Conservation (phyloP, 441 rosid species). For the Pelargonium hybrid region DNA sequence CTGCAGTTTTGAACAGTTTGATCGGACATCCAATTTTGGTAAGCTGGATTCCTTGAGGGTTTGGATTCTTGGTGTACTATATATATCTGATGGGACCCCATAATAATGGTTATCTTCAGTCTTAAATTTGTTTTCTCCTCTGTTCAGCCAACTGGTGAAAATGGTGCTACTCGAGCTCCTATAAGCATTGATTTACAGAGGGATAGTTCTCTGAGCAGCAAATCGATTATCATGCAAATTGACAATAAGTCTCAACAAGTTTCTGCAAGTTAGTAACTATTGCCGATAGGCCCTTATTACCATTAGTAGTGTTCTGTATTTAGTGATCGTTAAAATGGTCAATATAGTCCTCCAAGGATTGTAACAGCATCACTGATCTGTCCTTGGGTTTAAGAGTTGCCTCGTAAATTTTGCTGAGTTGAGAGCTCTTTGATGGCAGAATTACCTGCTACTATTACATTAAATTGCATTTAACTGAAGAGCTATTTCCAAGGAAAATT, state of each 20-base stretch:
- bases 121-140: conserved; percentile 4
- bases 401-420: background rate
- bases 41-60: conserved; percentile 23
- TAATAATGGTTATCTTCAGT: background rate
- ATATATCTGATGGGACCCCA: background rate
- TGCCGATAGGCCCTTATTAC: background rate
- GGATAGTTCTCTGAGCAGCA: conserved; percentile 62
- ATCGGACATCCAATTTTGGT: conserved; percentile 92
- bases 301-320: conserved; percentile 6
- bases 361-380: background rate
- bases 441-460: background rate
- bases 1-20: conserved; percentile 79
- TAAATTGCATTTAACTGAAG: background rate
- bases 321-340: background rate
- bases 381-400: background rate
- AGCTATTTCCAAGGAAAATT: background rate
- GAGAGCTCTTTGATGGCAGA: background rate
- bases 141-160: conserved; percentile 37
- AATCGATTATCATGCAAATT: conserved; percentile 59
- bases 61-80: background rate
- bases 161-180: conserved; percentile 94
- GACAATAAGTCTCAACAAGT: conserved; percentile 81
- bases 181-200: conserved; percentile 54
- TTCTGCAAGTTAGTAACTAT: conserved; percentile 57
- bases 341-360: background rate